phyloP scores from a whole-genome alignment of 345 rosid genomes.

The Camelina neglecta region DNA sequence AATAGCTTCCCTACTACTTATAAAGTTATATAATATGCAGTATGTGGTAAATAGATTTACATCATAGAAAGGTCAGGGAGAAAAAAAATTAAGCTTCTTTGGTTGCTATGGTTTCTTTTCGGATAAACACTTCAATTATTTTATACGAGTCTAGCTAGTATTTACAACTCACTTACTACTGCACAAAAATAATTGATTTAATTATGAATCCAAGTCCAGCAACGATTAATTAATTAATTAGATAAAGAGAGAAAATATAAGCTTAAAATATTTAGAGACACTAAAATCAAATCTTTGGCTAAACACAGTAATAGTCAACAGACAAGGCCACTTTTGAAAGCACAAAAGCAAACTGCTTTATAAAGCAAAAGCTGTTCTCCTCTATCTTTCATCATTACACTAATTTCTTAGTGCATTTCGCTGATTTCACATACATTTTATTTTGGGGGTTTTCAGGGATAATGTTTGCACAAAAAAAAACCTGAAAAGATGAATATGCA shows the following conservation, averaged over 20 bases:
- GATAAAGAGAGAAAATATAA: not conserved
- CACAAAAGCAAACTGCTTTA: slow-evolving; percentile 60
- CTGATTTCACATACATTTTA: slow-evolving; percentile 24
- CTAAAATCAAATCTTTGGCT: slow-evolving; percentile 44
- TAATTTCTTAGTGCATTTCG: slow-evolving; percentile 34
- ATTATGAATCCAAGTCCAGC: slow-evolving; percentile 23
- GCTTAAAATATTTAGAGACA: slow-evolving; percentile 22
- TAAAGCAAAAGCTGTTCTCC: slow-evolving; percentile 61
- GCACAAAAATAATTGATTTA: not conserved
- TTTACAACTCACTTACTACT: too few relatives aligned
- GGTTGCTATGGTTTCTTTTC: too few relatives aligned
- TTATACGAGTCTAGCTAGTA: too few relatives aligned
- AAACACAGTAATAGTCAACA: slow-evolving; percentile 58
- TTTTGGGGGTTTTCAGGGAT: not conserved
- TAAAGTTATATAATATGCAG: too few relatives aligned
- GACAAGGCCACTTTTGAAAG: slow-evolving; percentile 47
- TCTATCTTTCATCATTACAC: slow-evolving; percentile 42
- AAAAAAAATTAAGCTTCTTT: too few relatives aligned
- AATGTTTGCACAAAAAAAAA: slow-evolving; percentile 1
- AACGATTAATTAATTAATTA: slow-evolving; percentile 2
- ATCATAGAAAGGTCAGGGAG: too few relatives aligned
- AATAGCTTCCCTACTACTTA: not conserved
- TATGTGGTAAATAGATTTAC: too few relatives aligned
- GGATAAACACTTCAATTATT: too few relatives aligned
- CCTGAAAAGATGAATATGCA: slow-evolving; percentile 11